Evolutionary conservation across 108 stramenopile species (phyloP), one percentile per base, ranked within the genome.

Genomic region (Hondaea fermentalgiana): DNA sequence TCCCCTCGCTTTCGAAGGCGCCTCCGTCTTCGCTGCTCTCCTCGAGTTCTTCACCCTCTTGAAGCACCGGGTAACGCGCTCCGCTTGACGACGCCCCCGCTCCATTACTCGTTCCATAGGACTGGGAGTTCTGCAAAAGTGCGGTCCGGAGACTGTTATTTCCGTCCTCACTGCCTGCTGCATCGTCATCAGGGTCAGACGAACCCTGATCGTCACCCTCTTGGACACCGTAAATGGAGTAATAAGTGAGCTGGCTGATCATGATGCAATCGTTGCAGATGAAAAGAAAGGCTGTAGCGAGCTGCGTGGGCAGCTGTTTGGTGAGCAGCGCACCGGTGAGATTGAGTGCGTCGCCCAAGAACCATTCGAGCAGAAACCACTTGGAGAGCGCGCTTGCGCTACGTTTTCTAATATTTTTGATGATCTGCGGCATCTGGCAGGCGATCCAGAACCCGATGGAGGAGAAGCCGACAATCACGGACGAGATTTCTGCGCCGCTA

Each of bases 291-390:
- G 49, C 76, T 8, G 76, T 83, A 6, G 76, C 76, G 51, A 83
- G 45, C 76, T 83, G 76, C 45, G 76, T 83, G 4, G 76, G 49
- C 8, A 83, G 76, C 83, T 89, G 87, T 8, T 42, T 23, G 44
- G 89, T 89, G 49, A 89, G 83, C 5, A 89, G 8, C 21, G 55
- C 55, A 10, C 89, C 89, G 28, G 28, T 19, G 17, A 89, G 49
- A 57, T 89, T 89, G 45, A 59, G 47, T 44, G 19, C 43, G 60
- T 89, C 89, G 45, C 89, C 89, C 14, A 44, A 16, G 57, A 89
- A 88, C 89, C 89, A 89, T 87, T 89, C 89, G 29, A 87, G 23
- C 8, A 89, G 83, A 57, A 89, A 89, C 49, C 72, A 87, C 45
- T 88, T 28, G 35, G 76, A 87, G 16, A 89, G 89, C 8, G 89